These are phyloP conservation scores for Botryotinia calthae DNA, from an alignment of 2,329 filamentous ascomycete species.

Conservation along the genomic window DNA sequence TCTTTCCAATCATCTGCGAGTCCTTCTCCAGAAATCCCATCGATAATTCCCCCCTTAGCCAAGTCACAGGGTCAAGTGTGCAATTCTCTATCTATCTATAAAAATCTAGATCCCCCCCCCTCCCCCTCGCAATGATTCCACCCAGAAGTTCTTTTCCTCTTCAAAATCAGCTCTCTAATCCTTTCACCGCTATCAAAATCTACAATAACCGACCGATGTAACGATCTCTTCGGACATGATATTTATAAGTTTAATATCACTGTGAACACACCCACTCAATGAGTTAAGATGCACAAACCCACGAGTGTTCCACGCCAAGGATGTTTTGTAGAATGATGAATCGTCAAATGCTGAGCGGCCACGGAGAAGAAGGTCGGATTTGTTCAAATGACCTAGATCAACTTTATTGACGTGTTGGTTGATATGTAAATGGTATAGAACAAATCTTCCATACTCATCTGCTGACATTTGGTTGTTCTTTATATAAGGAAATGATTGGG, in stretches of 20 bases:
- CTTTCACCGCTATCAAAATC: conserved; percentile 37
- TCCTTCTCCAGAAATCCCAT: background rate
- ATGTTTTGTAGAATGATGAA: background rate
- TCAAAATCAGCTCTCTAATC: too few species aligned
- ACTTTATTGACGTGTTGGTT: conserved; percentile 30
- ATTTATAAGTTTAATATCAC: conserved; percentile 36
- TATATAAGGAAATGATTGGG: conserved; percentile 35
- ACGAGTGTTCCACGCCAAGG: conserved; percentile 22
- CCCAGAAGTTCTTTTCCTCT: too few species aligned
- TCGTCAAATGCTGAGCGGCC: background rate
- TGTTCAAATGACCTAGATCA: conserved; percentile 27
- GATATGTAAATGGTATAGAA: conserved; percentile 31
- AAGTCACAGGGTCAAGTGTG: too few species aligned
- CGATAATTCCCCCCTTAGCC: background rate
- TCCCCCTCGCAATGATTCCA: too few species aligned
- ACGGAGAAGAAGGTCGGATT: conserved; percentile 26
- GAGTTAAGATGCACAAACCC: conserved; percentile 37
- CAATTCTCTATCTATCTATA: background rate
- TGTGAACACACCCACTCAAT: conserved; percentile 35
- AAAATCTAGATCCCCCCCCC: too few species aligned
- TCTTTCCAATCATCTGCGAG: background rate
- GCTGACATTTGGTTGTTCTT: conserved; percentile 25
- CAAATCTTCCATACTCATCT: conserved; percentile 31
- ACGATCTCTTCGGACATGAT: conserved; percentile 36
- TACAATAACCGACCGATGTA: conserved; percentile 32